Percentiles rank a stretch among this genome's conserved stretches.
phyloP scores from a whole-genome alignment of 2,329 filamentous ascomycete species.

The Plectosphaerella sp. region DNA sequence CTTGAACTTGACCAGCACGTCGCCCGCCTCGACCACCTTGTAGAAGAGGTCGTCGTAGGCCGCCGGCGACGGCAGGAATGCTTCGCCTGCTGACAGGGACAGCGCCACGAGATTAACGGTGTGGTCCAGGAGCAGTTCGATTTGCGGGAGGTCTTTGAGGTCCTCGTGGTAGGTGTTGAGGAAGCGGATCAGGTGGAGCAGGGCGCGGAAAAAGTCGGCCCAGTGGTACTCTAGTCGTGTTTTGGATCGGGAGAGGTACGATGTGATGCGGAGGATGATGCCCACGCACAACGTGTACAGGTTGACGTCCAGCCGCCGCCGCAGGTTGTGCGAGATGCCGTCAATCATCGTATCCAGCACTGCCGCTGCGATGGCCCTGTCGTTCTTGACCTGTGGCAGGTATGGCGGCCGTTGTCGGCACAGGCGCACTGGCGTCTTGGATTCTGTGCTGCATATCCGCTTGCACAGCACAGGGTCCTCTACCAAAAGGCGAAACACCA shows the following conservation, averaged over 20 bases:
- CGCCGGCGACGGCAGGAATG: slow-evolving; percentile 80
- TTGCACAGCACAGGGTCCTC: slow-evolving; percentile 83
- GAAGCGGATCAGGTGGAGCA: slow-evolving; percentile 86
- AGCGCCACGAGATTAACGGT: slow-evolving; percentile 81
- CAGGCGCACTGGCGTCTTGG: slow-evolving; percentile 69
- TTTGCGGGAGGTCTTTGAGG: slow-evolving; percentile 62
- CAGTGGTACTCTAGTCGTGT: slow-evolving; percentile 87
- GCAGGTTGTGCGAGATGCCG: slow-evolving; percentile 89
- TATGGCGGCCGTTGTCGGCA: slow-evolving; percentile 87
- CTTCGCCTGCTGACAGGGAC: slow-evolving; percentile 80
- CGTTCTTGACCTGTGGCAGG: slow-evolving; percentile 67
- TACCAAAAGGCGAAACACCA: slow-evolving; percentile 79
- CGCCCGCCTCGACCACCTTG: slow-evolving; percentile 91
- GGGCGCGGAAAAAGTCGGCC: slow-evolving; percentile 87
- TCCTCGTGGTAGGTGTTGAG: slow-evolving; percentile 81
- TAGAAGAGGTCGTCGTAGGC: slow-evolving; percentile 98
- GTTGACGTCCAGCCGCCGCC: slow-evolving; percentile 76
- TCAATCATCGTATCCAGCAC: slow-evolving; percentile 87
- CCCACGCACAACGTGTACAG: slow-evolving; percentile 80
- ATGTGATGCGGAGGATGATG: slow-evolving; percentile 76
- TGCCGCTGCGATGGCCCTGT: slow-evolving; percentile 69
- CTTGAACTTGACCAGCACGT: slow-evolving; percentile 76
- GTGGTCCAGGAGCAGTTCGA: slow-evolving; percentile 69
- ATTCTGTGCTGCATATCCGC: slow-evolving; percentile 75
- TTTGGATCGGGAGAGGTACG: slow-evolving; percentile 76